Conservation (phyloP, 352 stramenopile genomes). For the Globisporangium parvum region DNA sequence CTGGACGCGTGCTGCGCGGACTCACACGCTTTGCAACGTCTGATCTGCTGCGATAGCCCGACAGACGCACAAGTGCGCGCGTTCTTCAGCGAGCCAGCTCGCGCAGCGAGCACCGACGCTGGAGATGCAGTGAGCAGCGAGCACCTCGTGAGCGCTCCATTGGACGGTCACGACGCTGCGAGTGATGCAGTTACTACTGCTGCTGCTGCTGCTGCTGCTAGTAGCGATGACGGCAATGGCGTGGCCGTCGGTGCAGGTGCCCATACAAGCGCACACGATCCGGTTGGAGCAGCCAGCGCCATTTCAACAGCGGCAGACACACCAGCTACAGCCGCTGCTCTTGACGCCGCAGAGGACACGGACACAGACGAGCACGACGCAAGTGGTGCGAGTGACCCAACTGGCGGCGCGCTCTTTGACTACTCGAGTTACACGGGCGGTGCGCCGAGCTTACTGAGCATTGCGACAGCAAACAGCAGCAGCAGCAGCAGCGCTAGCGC, state of each 20-base stretch:
- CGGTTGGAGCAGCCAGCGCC: too few species aligned
- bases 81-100: not conserved
- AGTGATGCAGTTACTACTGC: too few species aligned
- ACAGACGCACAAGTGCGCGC: conserved; percentile 1
- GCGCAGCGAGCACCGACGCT: not conserved
- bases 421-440: conserved; percentile 43
- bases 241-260: too few species aligned
- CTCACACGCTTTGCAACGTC: not conserved
- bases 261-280: too few species aligned
- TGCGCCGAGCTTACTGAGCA: conserved; percentile 27
- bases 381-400: conserved; percentile 5
- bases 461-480: conserved; percentile 2
- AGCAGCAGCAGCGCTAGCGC: not conserved
- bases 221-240: too few species aligned
- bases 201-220: too few species aligned
- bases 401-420: conserved; percentile 29
- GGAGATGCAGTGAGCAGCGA: not conserved
- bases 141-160: too few species aligned
- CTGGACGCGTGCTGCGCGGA: not conserved
- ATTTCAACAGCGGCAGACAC: not conserved
- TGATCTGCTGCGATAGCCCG: not conserved
- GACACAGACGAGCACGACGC: not conserved
- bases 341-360: not conserved
- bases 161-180: too few species aligned
- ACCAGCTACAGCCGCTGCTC: not conserved